Base-by-base conservation (phyloP, 257 asterid genomes). In the Scutellaria minor region DNA sequence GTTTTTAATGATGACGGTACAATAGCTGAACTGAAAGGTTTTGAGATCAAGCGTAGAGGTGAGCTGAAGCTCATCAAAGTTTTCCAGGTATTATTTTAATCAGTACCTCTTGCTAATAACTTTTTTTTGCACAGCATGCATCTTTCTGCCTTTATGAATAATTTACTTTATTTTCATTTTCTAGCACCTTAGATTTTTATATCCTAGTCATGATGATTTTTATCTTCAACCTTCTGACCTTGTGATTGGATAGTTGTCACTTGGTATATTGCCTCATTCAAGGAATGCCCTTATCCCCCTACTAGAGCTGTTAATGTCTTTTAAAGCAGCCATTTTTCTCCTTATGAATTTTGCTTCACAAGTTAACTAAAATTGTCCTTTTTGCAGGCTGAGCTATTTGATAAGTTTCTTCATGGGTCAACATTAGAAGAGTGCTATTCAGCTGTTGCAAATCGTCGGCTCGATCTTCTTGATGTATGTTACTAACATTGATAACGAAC, bases 11-110 rank as follows among this genome's bases (percentile, higher is more conserved):
- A 91, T 78, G 99, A 94, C 78, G 97, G 99, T 66, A 94, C 97
- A 40, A 85, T 94, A 59, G 99, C 99, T 27, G 99, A 94, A 84
- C 89, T 94, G 70, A 94, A 94, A 84, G 99, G 99, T 81, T 94
- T 94, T 83, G 99, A 94, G 85, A 94, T 94, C 83, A 94, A 94
- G 83, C 96, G 99, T 47, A 91, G 99, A 83, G 99, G 99, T 75
- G 99, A 94, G 85, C 97, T 94, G 70, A 94, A 94, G 96, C 99
- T 94, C 90, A 94, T 94, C 82, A 94, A 94, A 91, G 97, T 94
- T 74, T 94, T 94, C 86, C 99, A 94, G 99, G 99, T 91, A 88
- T 65, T 47, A 64, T 52, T 74, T 68, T 52, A 14, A 54, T 20
- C 18, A 44, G 20, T 62, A 54, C 14, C 76, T 57, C 48, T 31